These are phyloP conservation scores for Aspergillus persii DNA, from an alignment of 2,329 filamentous ascomycete genomes.

Conservation along the genomic window DNA sequence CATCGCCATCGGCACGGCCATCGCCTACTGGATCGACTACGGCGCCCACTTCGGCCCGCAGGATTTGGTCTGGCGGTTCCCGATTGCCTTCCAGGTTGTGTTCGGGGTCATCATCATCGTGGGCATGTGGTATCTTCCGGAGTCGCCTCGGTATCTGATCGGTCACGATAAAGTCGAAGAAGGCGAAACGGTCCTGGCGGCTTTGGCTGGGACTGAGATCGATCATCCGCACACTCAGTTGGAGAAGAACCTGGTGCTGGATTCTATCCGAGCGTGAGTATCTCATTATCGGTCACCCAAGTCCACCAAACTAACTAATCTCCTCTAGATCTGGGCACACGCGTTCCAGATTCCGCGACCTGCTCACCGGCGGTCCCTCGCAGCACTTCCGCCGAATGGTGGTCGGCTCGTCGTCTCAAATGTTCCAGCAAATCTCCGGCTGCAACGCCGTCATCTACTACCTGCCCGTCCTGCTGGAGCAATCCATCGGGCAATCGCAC, in stretches of 20 bases:
- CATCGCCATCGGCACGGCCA: conserved; percentile 16
- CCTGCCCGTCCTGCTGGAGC: conserved; percentile 11
- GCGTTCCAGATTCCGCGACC: conserved; percentile 7
- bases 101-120: conserved; percentile 19
- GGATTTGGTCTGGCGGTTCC: conserved; percentile 18
- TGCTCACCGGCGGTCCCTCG: conserved; percentile 14
- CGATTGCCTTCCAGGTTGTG: conserved; percentile 18
- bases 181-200: conserved; percentile 11
- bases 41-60: conserved; percentile 12
- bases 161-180: conserved; percentile 15
- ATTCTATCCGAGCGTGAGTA: conserved; percentile 14
- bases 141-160: conserved; percentile 19
- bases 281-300: neutral
- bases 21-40: conserved; percentile 21
- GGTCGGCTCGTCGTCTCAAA: conserved; percentile 12
- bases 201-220: conserved; percentile 10
- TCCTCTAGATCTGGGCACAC: conserved; percentile 3
- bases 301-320: neutral
- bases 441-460: conserved; percentile 20
- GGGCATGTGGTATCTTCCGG: conserved; percentile 16
- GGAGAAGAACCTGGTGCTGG: conserved; percentile 12
- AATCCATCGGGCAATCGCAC: conserved; percentile 11
- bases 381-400: conserved; percentile 17
- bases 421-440: conserved; percentile 16
- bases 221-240: conserved; percentile 10